Base-by-base conservation (phyloP, 805 yeast genomes). In the Lachancea sp. region DNA sequence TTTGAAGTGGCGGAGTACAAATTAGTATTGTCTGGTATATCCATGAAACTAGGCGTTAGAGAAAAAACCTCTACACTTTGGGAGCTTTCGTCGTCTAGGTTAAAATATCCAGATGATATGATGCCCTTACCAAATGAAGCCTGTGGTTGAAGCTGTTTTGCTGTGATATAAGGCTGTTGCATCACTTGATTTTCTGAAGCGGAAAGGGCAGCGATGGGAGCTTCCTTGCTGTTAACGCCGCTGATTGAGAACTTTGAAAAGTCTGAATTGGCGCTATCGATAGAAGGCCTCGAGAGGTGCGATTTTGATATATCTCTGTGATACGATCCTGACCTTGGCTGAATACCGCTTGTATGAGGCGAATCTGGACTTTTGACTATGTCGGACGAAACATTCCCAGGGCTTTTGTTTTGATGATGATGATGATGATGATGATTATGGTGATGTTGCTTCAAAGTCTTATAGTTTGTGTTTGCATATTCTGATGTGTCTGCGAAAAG, bases 41-140 rank as follows among this genome's bases (percentile, higher is more conserved):
- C 72, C 59, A 63, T 57, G 38, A 66, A 66, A 33, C 67, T 60
- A 5, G 72, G 70, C 4, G 69, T 66, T 32, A 67, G 40, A 0
- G 70, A 64, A 11, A 66, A 40, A 4, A 64, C 70, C 44, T 66
- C 72, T 4, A 65, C 69, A 38, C 63, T 57, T 28, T 49, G 50
- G 3, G 51, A 42, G 41, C 50, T 52, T 26, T 49, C 53, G 24
- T 47, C 48, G 29, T 52, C 49, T 13, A 36, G 6, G 28, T 28
- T 25, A 17, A 26, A 19, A 9, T 12, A 28, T 16, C 28, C 32
- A 12, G 39, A 28, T 7, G 30, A 26, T 8, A 28, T 7, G n/a
- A n/a, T 21, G 25, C 29, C 26, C 5, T 15, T 29, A 18, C 33
- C 26, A 18, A 28, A 28, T 20, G 30, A 28, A 7, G 16, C 22